Conservation (phyloP, 768 basidiomycete genomes). For the Lentinula boryana region DNA sequence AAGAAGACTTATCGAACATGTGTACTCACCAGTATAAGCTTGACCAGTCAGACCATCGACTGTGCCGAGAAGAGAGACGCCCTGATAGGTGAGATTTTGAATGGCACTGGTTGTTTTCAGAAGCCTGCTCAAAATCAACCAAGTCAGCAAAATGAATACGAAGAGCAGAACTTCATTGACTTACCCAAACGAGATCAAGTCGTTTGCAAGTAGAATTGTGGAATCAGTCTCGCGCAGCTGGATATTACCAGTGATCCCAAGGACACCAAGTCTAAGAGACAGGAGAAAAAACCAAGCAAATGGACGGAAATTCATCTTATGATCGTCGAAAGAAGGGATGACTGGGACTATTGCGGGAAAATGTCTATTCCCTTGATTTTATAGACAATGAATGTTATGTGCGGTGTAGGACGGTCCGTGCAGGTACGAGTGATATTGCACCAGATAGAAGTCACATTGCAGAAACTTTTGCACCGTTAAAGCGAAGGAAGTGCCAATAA, state of each 20-base stretch:
- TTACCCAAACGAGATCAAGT: conserved; percentile 8
- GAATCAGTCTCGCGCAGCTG: background rate
- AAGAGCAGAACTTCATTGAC: background rate
- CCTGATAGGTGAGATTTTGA: conserved; percentile 14
- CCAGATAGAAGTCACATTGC: background rate
- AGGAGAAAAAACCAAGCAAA: background rate
- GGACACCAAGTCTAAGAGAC: background rate
- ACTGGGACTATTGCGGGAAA: background rate
- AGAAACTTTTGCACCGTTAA: background rate
- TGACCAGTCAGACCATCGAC: conserved; percentile 17
- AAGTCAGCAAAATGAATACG: background rate
- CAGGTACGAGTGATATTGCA: background rate
- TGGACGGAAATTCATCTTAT: background rate
- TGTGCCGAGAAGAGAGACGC: conserved; percentile 13
- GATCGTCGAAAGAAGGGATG: background rate
- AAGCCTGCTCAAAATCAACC: background rate
- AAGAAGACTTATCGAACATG: background rate
- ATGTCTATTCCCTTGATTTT: background rate
- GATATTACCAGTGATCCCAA: background rate
- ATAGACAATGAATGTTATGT: background rate
- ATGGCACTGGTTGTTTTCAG: conserved; percentile 15
- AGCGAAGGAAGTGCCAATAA: too few species aligned
- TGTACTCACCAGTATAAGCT: conserved; percentile 11
- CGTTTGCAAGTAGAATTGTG: conserved; percentile 5
- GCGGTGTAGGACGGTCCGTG: background rate